Evolutionary conservation across 2,329 filamentous ascomycete genomes (phyloP).

Genomic region (Talaromyces sp.): DNA sequence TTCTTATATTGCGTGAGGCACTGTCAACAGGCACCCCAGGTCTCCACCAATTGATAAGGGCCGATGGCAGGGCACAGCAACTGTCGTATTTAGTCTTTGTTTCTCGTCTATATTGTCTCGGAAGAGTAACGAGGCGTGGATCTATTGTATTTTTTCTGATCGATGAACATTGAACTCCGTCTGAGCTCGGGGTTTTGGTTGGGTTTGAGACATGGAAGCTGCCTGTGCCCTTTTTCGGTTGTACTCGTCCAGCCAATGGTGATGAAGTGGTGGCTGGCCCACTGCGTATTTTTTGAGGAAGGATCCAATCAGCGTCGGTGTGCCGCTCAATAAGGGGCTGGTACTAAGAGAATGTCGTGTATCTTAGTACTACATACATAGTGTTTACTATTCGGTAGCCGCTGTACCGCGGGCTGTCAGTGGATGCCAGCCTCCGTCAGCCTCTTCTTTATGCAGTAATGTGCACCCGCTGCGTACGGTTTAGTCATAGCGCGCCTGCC

Average conservation of each 20-base stretch:
- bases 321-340: not conserved
- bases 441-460: not conserved
- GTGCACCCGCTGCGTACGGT: not conserved
- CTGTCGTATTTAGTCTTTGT: not conserved
- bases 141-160: not conserved
- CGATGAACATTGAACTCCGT: slow-evolving; percentile 1
- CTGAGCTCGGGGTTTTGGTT: not conserved
- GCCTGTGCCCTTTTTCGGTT: not conserved
- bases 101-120: slow-evolving; percentile 5
- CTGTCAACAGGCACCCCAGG: not conserved
- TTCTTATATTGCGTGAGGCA: not conserved
- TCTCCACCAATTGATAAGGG: not conserved
- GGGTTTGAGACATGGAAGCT: slow-evolving; percentile 5
- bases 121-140: not conserved
- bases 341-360: too few species aligned
- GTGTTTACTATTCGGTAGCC: not conserved
- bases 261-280: slow-evolving; percentile 1
- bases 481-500: not conserved
- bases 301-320: slow-evolving; percentile 3
- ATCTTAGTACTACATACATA: too few species aligned
- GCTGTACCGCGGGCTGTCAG: too few species aligned
- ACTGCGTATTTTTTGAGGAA: not conserved
- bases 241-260: not conserved
- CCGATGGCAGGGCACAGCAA: not conserved
- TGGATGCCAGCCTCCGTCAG: not conserved